Evolutionary conservation across 768 basidiomycete species (phyloP), one percentile per base, ranked within the genome.

Genomic region (Udeniomyces megalosporus): DNA sequence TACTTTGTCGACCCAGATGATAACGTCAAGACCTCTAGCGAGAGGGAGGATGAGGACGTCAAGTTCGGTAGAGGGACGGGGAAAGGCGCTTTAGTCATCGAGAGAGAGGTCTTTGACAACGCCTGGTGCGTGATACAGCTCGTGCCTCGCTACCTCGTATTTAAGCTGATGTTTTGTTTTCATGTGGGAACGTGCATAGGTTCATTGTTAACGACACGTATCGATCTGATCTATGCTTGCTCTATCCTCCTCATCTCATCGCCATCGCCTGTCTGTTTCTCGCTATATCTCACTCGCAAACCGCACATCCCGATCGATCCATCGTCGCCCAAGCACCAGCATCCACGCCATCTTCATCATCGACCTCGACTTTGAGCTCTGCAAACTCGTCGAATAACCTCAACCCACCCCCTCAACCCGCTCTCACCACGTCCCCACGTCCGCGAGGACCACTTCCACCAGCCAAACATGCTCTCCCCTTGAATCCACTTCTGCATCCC

Each of bases 121-220:
- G 88, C 90, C n/a, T 93, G 91, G 93, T 89, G 71, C 26, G 82
- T 72, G 2, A 10, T 29, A 45, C n/a, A n/a, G 20, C 22, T 6
- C 22, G 58, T 45, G 49, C 32, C n/a, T n/a, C n/a, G n/a, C n/a
- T n/a, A n/a, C n/a, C n/a, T n/a, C n/a, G n/a, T n/a, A n/a, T n/a
- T n/a, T n/a, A n/a, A n/a, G n/a, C 26, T 2, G 28, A n/a, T n/a
- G 26, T 26, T 20, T 24, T 35, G 8, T 12, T 49, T 34, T 59
- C 24, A 10, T n/a, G n/a, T n/a, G n/a, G n/a, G n/a, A n/a, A n/a
- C n/a, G n/a, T n/a, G n/a, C 31, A 31, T 66, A 95, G 91, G 88
- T 91, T 90, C 71, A 82, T 96, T 71, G 82, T 99, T 70, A 99
- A 97, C 75, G 93, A 97, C 73, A 90, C 87, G 0, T 96, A 90